A percentile compares a stretch with the other conserved stretches of the same genome.
These are phyloP conservation scores for Yamadazyma sp. DNA, from an alignment of 805 yeast species.

Conservation along the genomic window DNA sequence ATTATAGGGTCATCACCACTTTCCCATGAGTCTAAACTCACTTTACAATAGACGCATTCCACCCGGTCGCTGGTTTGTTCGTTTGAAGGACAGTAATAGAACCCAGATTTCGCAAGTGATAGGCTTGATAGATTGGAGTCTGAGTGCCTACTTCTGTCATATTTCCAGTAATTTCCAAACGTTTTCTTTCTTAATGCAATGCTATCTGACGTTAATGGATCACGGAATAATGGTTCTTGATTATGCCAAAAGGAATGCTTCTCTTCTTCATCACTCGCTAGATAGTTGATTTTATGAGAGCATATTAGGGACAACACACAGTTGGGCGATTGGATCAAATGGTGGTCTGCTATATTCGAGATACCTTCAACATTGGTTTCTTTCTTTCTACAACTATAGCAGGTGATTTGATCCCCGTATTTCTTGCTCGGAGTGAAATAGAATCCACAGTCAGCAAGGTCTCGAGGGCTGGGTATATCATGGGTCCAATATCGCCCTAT, in stretches of 20 bases:
- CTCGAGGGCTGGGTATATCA: constrained; percentile 16
- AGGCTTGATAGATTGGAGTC: constrained; percentile 11
- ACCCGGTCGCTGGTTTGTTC: constrained; percentile 33
- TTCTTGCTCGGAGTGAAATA: constrained; percentile 52
- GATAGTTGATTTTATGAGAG: constrained; percentile 14
- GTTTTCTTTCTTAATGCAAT: constrained; percentile 36
- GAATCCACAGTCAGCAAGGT: constrained; percentile 59
- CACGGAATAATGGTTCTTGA: constrained; percentile 25
- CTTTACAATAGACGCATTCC: constrained; percentile 28
- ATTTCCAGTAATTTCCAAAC: constrained; percentile 45
- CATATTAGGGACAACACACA: constrained; percentile 21
- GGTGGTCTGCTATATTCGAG: constrained; percentile 19
- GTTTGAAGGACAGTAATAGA: constrained; percentile 33
- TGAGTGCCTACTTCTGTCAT: constrained; percentile 41
- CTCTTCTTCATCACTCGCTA: constrained; percentile 5
- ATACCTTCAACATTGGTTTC: constrained; percentile 24
- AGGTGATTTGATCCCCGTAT: constrained; percentile 51
- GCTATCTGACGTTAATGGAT: constrained; percentile 34
- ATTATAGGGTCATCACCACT: constrained; percentile 57
- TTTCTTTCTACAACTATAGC: constrained; percentile 53
- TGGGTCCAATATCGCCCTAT: constrained; percentile 22
- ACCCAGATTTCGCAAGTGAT: constrained; percentile 47
- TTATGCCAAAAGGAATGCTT: constrained; percentile 17
- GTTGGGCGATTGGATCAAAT: constrained; percentile 19
- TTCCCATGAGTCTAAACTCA: constrained; percentile 52